Evolutionary conservation across 2,329 filamentous ascomycete species (phyloP).

Genomic region (Fusarium sp.): DNA sequence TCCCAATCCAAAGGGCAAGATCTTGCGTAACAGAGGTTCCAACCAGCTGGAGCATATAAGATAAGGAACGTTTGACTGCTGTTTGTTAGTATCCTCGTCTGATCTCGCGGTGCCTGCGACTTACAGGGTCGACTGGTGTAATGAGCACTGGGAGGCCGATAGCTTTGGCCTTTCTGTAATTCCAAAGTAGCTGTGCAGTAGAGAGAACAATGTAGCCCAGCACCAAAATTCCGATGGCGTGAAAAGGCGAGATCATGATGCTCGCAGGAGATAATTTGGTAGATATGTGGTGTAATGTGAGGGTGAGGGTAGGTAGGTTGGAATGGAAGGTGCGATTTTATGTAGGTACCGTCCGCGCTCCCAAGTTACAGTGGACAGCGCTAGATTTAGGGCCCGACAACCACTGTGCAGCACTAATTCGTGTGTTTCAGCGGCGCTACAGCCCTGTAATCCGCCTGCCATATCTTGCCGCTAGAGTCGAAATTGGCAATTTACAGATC

Average conservation of each 20-base stretch:
- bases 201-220: slow-evolving; percentile 16
- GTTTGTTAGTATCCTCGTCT: background rate
- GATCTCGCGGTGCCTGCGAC: background rate
- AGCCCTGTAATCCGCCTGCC: background rate
- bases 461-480: too few species aligned
- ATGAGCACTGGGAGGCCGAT: slow-evolving; percentile 32
- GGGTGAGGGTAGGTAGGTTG: background rate
- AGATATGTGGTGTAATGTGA: background rate
- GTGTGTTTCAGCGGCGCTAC: background rate
- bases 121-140: slow-evolving; percentile 34
- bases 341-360: background rate
- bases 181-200: slow-evolving; percentile 17
- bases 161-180: slow-evolving; percentile 33
- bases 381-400: background rate
- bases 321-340: slow-evolving; percentile 7
- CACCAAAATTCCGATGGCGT: background rate
- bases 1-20: slow-evolving; percentile 16
- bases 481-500: too few species aligned
- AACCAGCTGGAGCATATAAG: slow-evolving; percentile 26
- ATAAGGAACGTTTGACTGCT: slow-evolving; percentile 26
- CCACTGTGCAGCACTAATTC: background rate
- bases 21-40: slow-evolving; percentile 23
- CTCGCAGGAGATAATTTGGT: background rate
- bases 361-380: slow-evolving; percentile 4
- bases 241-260: slow-evolving; percentile 23